Evolutionary conservation across 2,329 filamentous ascomycete genomes (phyloP), one percentile per base, ranked within the genome.

Genomic region (Aspergillus ibericus): DNA sequence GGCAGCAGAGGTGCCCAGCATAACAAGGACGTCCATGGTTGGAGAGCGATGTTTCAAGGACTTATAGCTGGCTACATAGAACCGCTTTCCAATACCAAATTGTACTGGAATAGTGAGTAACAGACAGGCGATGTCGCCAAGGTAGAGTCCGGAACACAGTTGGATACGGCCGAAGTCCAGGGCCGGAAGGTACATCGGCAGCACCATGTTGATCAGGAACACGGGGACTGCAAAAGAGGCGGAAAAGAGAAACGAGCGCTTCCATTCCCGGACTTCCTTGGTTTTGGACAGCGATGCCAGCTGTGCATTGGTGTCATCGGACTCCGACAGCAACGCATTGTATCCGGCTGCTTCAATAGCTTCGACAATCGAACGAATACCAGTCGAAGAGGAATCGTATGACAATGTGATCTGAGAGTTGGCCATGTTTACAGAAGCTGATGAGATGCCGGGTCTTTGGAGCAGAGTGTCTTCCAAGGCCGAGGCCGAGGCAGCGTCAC

Each of bases 1-100:
- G 18, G 95, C 95, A 20, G 92, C 89, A 0, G 93, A 96, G 6
- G 95, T 99, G 53, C 95, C 95, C 16, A 99, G 80, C 58, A 96
- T 91, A 54, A 99, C 91, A 20, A 99, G 83, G 1, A 98, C 95
- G 72, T 99, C 95, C 95, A 99, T 99, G 1, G 95, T 99, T 0
- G 95, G 93, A 5, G 93, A 90, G 18, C 87, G 85, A 73, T 99
- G 95, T 76, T 89, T 92, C 67, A 99, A 74, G 1, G 92, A 96
- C 73, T 96, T 96, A 78, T 85, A 98, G n/a, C 93, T 93, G 25
- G 92, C 95, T 59, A 89, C 75, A 73, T 99, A 99, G 74, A 98
- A 99, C 13, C 95, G 90, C 76, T 88, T 92, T 63, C 95, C 95
- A 69, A 99, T 91, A 65, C 95, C 95, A 69, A 99, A 99, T 74